Conservation (phyloP, 805 yeast species). For the Cephaloascus fragrans region DNA sequence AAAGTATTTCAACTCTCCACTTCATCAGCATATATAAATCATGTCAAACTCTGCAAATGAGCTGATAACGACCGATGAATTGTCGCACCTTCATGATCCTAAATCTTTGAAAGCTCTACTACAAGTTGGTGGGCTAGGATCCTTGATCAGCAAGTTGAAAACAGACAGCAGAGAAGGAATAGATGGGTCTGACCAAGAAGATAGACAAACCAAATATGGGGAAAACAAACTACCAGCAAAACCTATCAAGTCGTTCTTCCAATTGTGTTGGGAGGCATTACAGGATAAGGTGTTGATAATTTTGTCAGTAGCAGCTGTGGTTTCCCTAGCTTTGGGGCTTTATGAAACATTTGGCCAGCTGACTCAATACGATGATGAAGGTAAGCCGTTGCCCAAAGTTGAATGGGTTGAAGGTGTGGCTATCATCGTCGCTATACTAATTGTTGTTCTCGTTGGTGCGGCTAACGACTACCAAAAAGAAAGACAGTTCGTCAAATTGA, state of each 20-base stretch:
- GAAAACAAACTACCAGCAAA: constrained; percentile 63
- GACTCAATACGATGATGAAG: constrained; percentile 67
- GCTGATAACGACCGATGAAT: constrained; percentile 16
- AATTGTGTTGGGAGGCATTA: constrained; percentile 71
- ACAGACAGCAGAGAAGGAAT: constrained; percentile 34
- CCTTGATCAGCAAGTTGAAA: constrained; percentile 18
- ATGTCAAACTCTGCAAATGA: background rate
- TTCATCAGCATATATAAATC: background rate
- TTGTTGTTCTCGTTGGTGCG: constrained; percentile 90
- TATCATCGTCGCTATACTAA: constrained; percentile 79
- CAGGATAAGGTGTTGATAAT: constrained; percentile 86
- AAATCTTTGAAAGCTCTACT: constrained; percentile 38
- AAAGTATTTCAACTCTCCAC: background rate
- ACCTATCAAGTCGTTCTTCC: constrained; percentile 56
- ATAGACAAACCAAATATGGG: constrained; percentile 52
- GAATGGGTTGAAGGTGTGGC: constrained; percentile 99
- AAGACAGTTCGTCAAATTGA: constrained; percentile 79
- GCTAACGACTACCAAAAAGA: constrained; percentile 97
- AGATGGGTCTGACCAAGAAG: constrained; percentile 18
- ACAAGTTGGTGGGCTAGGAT: constrained; percentile 35
- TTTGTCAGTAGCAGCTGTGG: constrained; percentile 75
- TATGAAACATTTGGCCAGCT: constrained; percentile 89
- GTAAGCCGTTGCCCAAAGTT: constrained; percentile 67
- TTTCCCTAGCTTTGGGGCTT: constrained; percentile 83
- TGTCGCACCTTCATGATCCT: constrained; percentile 51